Evolutionary conservation across 768 basidiomycete genomes (phyloP).

Genomic region (Russula sp.): DNA sequence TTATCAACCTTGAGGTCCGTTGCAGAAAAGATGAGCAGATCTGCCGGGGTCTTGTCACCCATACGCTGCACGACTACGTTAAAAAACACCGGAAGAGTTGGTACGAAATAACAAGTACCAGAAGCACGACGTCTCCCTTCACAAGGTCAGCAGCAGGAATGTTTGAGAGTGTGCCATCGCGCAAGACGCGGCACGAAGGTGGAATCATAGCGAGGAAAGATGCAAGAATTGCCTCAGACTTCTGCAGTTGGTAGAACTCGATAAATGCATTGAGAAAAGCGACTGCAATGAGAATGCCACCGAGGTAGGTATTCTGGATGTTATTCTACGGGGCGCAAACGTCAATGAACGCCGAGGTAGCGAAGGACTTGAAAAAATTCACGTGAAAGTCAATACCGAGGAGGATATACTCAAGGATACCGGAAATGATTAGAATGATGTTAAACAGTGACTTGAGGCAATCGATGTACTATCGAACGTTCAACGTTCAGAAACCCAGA

Average conservation of each 20-base stretch:
- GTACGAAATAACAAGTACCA: slow-evolving; percentile 36
- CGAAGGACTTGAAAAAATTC: not conserved
- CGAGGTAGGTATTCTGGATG: slow-evolving; percentile 62
- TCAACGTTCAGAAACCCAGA: slow-evolving; percentile 1
- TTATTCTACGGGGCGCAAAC: slow-evolving; percentile 37
- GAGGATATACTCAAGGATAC: slow-evolving; percentile 58
- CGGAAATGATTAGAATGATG: slow-evolving; percentile 59
- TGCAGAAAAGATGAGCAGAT: slow-evolving; percentile 52
- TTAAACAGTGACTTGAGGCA: slow-evolving; percentile 59
- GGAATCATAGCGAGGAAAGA: slow-evolving; percentile 73
- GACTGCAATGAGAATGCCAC: slow-evolving; percentile 60
- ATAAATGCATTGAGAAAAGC: slow-evolving; percentile 66
- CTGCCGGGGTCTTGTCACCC: slow-evolving; percentile 69
- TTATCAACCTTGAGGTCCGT: slow-evolving; percentile 67
- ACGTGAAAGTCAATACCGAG: slow-evolving; percentile 59
- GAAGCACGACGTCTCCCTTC: slow-evolving; percentile 58
- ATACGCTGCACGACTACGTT: slow-evolving; percentile 38
- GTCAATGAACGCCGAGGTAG: slow-evolving; percentile 13
- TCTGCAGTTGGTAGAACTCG: slow-evolving; percentile 67
- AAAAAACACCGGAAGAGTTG: not conserved
- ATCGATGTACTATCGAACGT: slow-evolving; percentile 48
- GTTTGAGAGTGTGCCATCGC: slow-evolving; percentile 47
- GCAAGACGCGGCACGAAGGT: slow-evolving; percentile 57
- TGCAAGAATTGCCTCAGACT: slow-evolving; percentile 65
- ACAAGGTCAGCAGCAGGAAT: slow-evolving; percentile 59